These are phyloP conservation scores for Fusarium subtropicale DNA, from an alignment of 2,329 filamentous ascomycete genomes.

Conservation along the genomic window DNA sequence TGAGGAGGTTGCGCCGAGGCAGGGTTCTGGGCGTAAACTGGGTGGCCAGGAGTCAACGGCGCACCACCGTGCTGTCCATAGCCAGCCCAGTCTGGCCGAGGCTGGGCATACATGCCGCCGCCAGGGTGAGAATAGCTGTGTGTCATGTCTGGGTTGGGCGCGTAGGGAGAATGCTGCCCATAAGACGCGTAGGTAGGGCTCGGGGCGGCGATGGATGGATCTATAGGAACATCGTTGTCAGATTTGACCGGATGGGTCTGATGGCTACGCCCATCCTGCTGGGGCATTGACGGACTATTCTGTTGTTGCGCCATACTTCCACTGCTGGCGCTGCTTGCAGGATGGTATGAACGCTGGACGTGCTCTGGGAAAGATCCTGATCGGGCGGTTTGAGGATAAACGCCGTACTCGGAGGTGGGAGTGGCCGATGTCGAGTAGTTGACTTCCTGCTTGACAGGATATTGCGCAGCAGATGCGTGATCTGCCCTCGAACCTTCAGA, in stretches of 20 bases:
- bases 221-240: constrained; percentile 98
- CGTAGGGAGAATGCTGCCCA: constrained; percentile 87
- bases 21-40: constrained; percentile 67
- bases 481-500: constrained; percentile 91
- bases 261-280: constrained; percentile 84
- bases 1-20: constrained; percentile 66
- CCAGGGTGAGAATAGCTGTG: constrained; percentile 77
- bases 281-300: constrained; percentile 96
- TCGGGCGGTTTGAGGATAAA: constrained; percentile 79
- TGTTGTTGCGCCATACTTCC: constrained; percentile 96
- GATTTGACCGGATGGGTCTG: constrained; percentile 84
- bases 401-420: constrained; percentile 88
- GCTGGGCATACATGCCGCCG: constrained; percentile 73
- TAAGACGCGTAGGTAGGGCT: constrained; percentile 87
- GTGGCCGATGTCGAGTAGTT: constrained; percentile 83
- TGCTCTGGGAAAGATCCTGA: constrained; percentile 90
- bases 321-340: constrained; percentile 77
- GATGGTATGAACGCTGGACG: constrained; percentile 85
- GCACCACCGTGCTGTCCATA: constrained; percentile 68
- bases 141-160: constrained; percentile 85
- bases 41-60: constrained; percentile 61
- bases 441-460: constrained; percentile 84
- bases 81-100: constrained; percentile 79
- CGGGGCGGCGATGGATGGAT: constrained; percentile 94
- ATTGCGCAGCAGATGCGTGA: constrained; percentile 93